These are phyloP conservation scores for Leccinum broughii DNA, from an alignment of 768 basidiomycete genomes.

Conservation along the genomic window DNA sequence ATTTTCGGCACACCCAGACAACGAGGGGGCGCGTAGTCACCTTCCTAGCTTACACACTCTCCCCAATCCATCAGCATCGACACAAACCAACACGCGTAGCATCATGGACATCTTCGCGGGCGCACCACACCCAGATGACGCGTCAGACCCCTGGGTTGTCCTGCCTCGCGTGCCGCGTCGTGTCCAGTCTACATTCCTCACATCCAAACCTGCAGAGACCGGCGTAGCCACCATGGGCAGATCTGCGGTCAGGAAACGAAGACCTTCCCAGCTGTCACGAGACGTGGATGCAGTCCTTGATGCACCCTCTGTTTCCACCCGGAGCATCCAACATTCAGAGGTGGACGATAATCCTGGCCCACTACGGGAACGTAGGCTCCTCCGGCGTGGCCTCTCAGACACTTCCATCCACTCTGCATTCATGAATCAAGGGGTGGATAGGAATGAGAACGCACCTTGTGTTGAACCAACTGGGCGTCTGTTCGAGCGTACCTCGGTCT, in stretches of 20 bases:
- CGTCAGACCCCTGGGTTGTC: slow-evolving; percentile 73
- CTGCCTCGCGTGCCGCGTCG: slow-evolving; percentile 45
- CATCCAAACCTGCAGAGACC: slow-evolving; percentile 19
- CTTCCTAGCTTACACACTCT: slow-evolving; percentile 16
- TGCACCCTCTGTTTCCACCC: slow-evolving; percentile 31
- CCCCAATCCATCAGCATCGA: slow-evolving; percentile 11
- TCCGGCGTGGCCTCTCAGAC: slow-evolving; percentile 83
- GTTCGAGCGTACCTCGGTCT: slow-evolving; percentile 48
- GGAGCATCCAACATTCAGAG: slow-evolving; percentile 36
- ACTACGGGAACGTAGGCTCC: slow-evolving; percentile 66
- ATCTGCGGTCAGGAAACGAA: slow-evolving; percentile 16
- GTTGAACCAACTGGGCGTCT: slow-evolving; percentile 25
- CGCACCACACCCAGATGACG: slow-evolving; percentile 51
- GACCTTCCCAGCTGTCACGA: slow-evolving; percentile 48
- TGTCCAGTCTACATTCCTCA: slow-evolving; percentile 28
- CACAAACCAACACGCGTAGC: slow-evolving; percentile 30
- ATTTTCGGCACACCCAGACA: slow-evolving; percentile 32
- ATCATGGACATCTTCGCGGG: slow-evolving; percentile 94
- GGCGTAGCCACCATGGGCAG: slow-evolving; percentile 20
- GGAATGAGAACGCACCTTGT: not conserved
- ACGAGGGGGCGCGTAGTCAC: slow-evolving; percentile 14
- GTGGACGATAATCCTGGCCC: slow-evolving; percentile 48
- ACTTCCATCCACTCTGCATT: slow-evolving; percentile 92
- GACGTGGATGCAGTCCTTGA: slow-evolving; percentile 82
- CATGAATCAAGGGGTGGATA: slow-evolving; percentile 50